Evolutionary conservation across 2,329 filamentous ascomycete genomes (phyloP), one percentile per base, ranked within the genome.

Genomic region (Huntiella bhutanensis): DNA sequence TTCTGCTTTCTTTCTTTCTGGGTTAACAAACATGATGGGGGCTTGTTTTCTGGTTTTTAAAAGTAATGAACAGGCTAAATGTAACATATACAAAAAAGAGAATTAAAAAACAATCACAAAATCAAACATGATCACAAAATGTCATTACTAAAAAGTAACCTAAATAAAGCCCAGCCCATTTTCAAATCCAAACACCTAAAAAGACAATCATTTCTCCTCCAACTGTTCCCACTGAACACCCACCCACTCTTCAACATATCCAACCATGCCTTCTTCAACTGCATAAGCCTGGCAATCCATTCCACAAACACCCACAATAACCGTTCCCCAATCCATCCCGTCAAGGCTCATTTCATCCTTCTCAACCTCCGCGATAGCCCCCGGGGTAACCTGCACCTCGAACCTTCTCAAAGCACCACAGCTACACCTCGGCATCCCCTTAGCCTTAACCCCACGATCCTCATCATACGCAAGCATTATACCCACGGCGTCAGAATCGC

Each of bases 241-340:
- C n/a, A 74, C 77, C 88, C 91, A 98, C 62, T 98, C 91, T 66
- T 96, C 91, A 13, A 86, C 56, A 62, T 92, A 96, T 1, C 79
- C 83, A 1, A 77, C 73, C 56, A 77, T 70, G 0, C 77, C 81
- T 33, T 70, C 65, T 10, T 62, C 60, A 5, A 75, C 69, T 1
- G 72, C 71, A 4, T 60, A 60, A 12, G 75, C 73, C 55, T 71
- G 68, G 58, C 91, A 96, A 59, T 96, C 84, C 57, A 64, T 73
- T 53, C 71, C 75, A 60, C 91, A 98, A 5, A 92, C 85, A 0
- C 77, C 86, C 34, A 96, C 67, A 49, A 98, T 75, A 6, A 98
- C 72, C 1, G 86, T 96, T 0, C 88, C 88, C 91, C 91, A 98
- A 56, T 98, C 91, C 91, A 98, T 98, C 0, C 87, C 91, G 66